Conservation (phyloP, 805 yeast species). For the Lipomyces orientalis region DNA sequence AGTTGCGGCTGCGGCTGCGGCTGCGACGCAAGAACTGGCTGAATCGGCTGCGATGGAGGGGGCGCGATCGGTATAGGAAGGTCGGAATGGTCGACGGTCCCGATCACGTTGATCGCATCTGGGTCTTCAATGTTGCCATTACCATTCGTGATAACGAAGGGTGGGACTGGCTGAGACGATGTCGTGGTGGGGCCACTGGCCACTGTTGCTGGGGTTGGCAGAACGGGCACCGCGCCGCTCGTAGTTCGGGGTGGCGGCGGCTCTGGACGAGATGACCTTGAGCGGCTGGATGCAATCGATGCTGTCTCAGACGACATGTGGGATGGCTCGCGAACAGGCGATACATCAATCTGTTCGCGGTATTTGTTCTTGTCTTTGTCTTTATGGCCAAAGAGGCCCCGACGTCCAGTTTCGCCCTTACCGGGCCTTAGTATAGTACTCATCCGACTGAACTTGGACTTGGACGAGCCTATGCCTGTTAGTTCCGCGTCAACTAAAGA, state of each 20-base stretch:
- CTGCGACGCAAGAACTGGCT: constrained; percentile 10
- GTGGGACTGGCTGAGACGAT: not conserved
- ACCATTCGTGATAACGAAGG: not conserved
- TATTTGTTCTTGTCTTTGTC: constrained; percentile 26
- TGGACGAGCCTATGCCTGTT: not conserved
- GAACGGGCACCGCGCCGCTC: constrained; percentile 16
- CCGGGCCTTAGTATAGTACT: constrained; percentile 27
- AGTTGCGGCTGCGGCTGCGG: constrained; percentile 9
- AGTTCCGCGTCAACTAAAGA: not conserved
- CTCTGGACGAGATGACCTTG: constrained; percentile 9
- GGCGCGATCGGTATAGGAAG: not conserved
- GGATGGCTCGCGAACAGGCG: constrained; percentile 18
- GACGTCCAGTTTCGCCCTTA: constrained; percentile 26
- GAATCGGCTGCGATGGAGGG: constrained; percentile 4
- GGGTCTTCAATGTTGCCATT: constrained; percentile 24
- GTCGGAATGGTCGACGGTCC: constrained; percentile 8
- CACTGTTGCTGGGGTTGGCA: constrained; percentile 10
- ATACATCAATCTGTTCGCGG: constrained; percentile 14
- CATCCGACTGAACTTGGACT: constrained; percentile 24
- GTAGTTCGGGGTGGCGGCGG: constrained; percentile 10
- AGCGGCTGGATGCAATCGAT: constrained; percentile 13
- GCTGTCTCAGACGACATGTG: constrained; percentile 9
- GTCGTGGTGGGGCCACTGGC: not conserved
- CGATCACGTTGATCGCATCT: constrained; percentile 28
- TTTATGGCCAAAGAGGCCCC: constrained; percentile 30